Evolutionary conservation across 2,329 filamentous ascomycete species (phyloP), one percentile per base, ranked within the genome.

Genomic region (Lojkania enalia): DNA sequence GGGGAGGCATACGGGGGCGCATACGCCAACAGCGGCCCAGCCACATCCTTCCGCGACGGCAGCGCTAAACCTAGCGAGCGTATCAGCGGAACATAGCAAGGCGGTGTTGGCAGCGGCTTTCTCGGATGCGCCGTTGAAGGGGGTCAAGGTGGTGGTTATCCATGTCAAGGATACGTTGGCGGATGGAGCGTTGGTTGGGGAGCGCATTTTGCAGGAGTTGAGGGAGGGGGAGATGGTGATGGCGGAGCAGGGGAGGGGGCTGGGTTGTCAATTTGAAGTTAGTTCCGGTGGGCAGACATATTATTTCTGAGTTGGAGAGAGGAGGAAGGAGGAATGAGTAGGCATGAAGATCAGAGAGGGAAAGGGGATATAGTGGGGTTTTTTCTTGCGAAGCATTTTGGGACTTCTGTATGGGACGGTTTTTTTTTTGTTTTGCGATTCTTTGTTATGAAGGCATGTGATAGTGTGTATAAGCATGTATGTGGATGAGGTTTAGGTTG

Each of bases 81-180:
- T 64, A 3, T 54, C 52, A 9, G 49, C 55, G 5, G 64, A 64
- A 16, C 62, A 63, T 37, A 60, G 49, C 21, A 58, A 57, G 14
- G 64, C 59, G 11, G 21, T 67, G 32, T 48, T 66, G 0, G 45
- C 55, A 0, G 60, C 65, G 3, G 58, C 58, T 2, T 60, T 66
- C 19, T n/a, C n/a, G n/a, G 48, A 60, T 35, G 30, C 61, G 37
- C 84, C 84, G 5, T 75, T 99, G 3, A 74, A 77, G 40, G 90
- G 90, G 0, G 66, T 97, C 20, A 87, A 84, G 51, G 76, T 99
- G 1, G 84, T 96, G 38, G 83, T 97, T 43, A 97, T 97, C 27
- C 94, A 99, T 64, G 82, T 97, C 61, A 99, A 99, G 67, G 92
- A 97, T 54, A 86, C 81, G 16, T 73, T 96, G 43, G 75, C 78